Conservation (phyloP, 306 rosid species). For the Acacia acuminata region DNA sequence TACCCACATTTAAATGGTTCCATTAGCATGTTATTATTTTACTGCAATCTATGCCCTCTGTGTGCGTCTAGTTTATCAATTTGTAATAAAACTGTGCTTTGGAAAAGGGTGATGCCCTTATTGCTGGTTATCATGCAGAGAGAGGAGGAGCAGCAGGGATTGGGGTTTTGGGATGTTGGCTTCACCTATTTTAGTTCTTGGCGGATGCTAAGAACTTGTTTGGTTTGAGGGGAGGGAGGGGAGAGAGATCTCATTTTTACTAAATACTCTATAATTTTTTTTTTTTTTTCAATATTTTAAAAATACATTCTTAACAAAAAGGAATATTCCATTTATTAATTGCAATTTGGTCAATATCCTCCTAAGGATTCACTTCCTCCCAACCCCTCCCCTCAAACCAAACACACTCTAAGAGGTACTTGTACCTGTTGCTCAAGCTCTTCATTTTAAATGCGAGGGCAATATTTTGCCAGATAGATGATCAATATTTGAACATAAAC, state of each 20-base stretch:
- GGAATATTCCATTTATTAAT: too few species aligned
- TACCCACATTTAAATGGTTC: not conserved
- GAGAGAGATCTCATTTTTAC: too few species aligned
- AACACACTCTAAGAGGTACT: not conserved
- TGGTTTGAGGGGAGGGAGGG: too few species aligned
- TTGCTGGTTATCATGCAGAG: slow-evolving; percentile 17
- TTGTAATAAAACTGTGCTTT: slow-evolving; percentile 1
- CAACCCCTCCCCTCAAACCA: too few species aligned
- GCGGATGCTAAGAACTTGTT: not conserved
- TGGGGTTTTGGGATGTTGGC: not conserved
- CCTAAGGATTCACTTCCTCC: too few species aligned
- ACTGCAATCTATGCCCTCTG: not conserved
- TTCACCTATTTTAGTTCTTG: not conserved
- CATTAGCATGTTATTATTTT: not conserved
- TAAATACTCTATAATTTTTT: too few species aligned
- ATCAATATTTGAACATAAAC: not conserved
- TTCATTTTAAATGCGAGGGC: not conserved
- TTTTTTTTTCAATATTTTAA: too few species aligned
- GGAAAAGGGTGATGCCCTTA: slow-evolving; percentile 7
- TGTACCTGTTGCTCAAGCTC: not conserved
- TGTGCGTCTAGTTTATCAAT: not conserved
- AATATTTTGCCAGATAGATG: not conserved
- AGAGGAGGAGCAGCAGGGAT: not conserved
- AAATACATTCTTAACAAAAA: too few species aligned
- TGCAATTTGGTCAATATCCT: too few species aligned